Conservation (phyloP, 1,284 basidiomycete species). For the Trametes pubescens region DNA sequence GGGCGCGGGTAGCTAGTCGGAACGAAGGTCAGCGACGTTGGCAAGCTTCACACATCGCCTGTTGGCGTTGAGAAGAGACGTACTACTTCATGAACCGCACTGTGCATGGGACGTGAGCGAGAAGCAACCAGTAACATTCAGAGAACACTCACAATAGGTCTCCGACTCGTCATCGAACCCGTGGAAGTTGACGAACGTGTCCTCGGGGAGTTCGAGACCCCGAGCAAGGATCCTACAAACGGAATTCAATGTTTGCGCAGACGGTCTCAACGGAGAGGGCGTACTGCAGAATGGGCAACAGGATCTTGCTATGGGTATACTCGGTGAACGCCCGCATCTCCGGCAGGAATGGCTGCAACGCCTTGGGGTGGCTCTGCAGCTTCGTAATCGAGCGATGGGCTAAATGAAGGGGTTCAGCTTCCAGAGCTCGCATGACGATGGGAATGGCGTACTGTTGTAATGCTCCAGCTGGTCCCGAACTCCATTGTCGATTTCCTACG, state of each 20-base stretch:
- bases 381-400: constrained; percentile 59
- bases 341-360: constrained; percentile 60
- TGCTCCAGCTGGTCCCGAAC: constrained; percentile 68
- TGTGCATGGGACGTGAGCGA: constrained; percentile 1
- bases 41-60: neutral
- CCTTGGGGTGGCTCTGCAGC: constrained; percentile 53
- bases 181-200: constrained; percentile 44
- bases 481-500: constrained; percentile 62
- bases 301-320: constrained; percentile 59
- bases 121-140: no score
- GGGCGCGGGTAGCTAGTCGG: constrained; percentile 42
- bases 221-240: constrained; percentile 52
- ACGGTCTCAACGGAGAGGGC: neutral
- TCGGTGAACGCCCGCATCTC: constrained; percentile 63
- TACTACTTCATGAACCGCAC: constrained; percentile 49
- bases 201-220: constrained; percentile 45
- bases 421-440: neutral
- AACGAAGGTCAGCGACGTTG: neutral
- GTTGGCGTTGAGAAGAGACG: constrained; percentile 12
- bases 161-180: constrained; percentile 39
- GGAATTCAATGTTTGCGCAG: neutral
- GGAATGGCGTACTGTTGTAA: constrained; percentile 57
- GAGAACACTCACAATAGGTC: constrained; percentile 38
- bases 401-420: constrained; percentile 29
- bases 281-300: constrained; percentile 59